A percentile compares a stretch with the other conserved stretches of the same genome.
Evolutionary conservation across 495 filamentous ascomycete genomes (phyloP).

Genomic region (Trichoderma erinaceum): DNA sequence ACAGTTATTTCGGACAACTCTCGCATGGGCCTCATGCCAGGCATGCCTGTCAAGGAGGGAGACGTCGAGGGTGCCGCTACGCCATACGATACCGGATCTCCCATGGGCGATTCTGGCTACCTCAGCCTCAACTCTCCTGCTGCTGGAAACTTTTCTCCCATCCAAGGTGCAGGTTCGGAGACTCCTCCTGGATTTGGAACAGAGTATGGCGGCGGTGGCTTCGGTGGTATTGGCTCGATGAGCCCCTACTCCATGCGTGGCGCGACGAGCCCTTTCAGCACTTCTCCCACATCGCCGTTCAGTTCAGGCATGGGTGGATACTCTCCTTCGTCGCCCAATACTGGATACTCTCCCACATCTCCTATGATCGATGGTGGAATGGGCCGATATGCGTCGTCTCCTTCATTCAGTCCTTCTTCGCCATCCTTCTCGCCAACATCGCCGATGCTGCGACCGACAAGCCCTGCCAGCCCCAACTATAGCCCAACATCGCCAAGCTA

Average conservation of each 20-base stretch:
- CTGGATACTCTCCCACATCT: conserved; percentile 62
- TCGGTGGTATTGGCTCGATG: conserved; percentile 48
- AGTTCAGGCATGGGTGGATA: conserved; percentile 61
- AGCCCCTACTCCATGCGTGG: conserved; percentile 54
- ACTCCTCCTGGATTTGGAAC: conserved; percentile 65
- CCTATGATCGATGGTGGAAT: conserved; percentile 50
- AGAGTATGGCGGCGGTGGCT: conserved; percentile 41
- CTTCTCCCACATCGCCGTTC: conserved; percentile 66
- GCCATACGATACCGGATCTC: conserved; percentile 89
- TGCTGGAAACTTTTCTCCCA: conserved; percentile 87
- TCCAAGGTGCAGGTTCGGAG: conserved; percentile 68
- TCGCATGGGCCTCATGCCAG: conserved; percentile 68
- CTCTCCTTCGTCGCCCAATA: conserved; percentile 59
- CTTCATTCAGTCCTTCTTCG: conserved; percentile 65
- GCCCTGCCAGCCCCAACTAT: conserved; percentile 61
- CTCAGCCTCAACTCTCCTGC: conserved; percentile 62
- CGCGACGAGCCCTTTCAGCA: conserved; percentile 71
- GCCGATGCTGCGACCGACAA: conserved; percentile 56
- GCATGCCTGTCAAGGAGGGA: conserved; percentile 64
- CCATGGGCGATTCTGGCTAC: conserved; percentile 67
- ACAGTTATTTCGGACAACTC: conserved; percentile 89
- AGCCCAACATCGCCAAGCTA: conserved; percentile 81
- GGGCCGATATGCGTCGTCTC: conserved; percentile 62
- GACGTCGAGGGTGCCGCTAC: conserved; percentile 81
- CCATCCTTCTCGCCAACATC: conserved; percentile 83